Evolutionary conservation across 306 rosid species (phyloP), one percentile per base, ranked within the genome.

Genomic region (Citrullus amarus): DNA sequence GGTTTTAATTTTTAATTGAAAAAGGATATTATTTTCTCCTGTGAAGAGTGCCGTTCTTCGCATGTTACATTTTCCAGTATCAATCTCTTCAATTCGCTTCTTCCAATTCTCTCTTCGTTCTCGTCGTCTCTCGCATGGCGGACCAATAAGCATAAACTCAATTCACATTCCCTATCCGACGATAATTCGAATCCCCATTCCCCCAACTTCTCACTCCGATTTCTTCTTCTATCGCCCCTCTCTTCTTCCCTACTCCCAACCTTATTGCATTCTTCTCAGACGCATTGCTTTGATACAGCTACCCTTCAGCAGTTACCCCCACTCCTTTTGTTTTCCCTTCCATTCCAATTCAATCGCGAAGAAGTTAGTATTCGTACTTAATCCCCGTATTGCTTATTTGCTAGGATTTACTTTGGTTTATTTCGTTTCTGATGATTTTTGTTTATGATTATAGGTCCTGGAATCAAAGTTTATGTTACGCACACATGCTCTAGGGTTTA

Each of bases 31-130:
- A 50, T 74, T 53, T 74, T 54, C 50, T 74, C 59, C 9, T 74
- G 78, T 74, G 78, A 32, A 74, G 78, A 53, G 78, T 74, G 78
- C 78, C 78, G 78, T 74, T 74, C 63, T 53, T 74, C 63, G 78
- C 59, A 74, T 74, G 78, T 53, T 74, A 38, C 78, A 74, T 32
- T 74, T 54, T 54, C 22, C 34, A 74, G 78, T 53, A 74, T 74
- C 78, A 74, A 74, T 74, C 28, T 55, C 63, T 74, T 11, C 30
- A 51, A 16, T 74, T 74, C 63, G 44, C 60, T 16, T 17, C 43
- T 16, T 74, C 78, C 59, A 51, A 74, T 74, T 74, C 43, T 63
- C 17, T 34, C 61, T 51, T 73, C 39, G 61, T 73, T 74, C 63
- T 74, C 62, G 28, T 53, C 78, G 62, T 74, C 78, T 53, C 60